phyloP scores from a whole-genome alignment of 768 basidiomycete genomes.

The Boletus reticulatus region DNA sequence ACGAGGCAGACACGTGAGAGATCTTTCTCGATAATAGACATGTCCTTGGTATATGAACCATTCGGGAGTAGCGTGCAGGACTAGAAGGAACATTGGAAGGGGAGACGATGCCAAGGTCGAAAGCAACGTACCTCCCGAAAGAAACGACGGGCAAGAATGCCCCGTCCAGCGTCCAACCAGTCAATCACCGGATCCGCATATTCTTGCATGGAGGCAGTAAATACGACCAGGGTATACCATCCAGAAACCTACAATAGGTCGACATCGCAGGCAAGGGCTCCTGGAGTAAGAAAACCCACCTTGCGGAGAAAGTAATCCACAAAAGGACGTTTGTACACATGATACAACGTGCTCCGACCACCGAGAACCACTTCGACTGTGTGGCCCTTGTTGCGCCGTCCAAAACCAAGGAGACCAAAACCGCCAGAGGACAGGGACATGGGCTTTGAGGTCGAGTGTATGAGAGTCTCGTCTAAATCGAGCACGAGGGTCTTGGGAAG shows the following conservation, averaged over 20 bases:
- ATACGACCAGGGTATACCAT: conserved; percentile 99
- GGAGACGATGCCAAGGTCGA: neutral
- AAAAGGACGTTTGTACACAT: conserved; percentile 98
- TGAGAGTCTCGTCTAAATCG: conserved; percentile 97
- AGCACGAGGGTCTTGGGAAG: conserved; percentile 93
- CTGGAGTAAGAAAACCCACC: conserved; percentile 41
- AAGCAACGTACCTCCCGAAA: conserved; percentile 79
- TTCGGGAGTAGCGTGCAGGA: conserved; percentile 91
- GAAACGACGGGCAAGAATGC: conserved; percentile 82
- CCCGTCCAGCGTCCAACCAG: conserved; percentile 95
- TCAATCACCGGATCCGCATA: conserved; percentile 99
- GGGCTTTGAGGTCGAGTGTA: conserved; percentile 92
- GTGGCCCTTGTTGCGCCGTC: conserved; percentile 65
- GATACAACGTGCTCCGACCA: conserved; percentile 88
- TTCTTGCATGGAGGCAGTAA: conserved; percentile 98
- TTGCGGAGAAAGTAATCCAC: conserved; percentile 93
- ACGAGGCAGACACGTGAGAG: conserved; percentile 91
- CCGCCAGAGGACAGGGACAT: conserved; percentile 47
- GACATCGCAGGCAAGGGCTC: neutral
- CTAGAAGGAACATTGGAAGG: conserved; percentile 37
- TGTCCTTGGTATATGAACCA: conserved; percentile 93
- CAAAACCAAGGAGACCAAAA: conserved; percentile 61
- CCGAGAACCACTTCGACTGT: conserved; percentile 92
- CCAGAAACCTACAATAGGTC: conserved; percentile 72
- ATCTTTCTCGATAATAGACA: conserved; percentile 84